Base-by-base conservation (phyloP, 331 rosid species). In the Erythrophleum ivorense region DNA sequence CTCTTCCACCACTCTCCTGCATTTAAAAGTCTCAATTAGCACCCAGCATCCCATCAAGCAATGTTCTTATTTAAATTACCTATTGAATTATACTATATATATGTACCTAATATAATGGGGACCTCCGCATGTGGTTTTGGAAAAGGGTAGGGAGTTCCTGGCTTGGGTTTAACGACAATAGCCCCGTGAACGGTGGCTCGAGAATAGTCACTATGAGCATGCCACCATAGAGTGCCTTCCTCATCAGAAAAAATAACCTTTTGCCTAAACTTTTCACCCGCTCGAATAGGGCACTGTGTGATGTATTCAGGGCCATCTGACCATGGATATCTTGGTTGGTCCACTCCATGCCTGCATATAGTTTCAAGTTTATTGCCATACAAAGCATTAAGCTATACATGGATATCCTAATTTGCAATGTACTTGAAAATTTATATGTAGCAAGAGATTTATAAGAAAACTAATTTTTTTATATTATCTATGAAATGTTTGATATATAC, bases 341-440 rank as follows among this genome's bases (percentile, higher is more conserved):
- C 67, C 13, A 85, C 88, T 67, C 88, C 88, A 82, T 85, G 88
- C 88, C 88, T 78, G 19, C 46, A 65, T 13, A 9, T 65, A 38
- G 4, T 24, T 24, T 24, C 29, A 24, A 24, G 29, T 24, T 24
- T 24, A 24, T 24, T 24, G 29, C 29, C 29, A 24, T 24, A 24
- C 29, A 24, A 24, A 24, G 29, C 29, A 24, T 24, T 24, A 24
- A 24, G 29, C 29, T 24, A 24, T 24, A 24, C 29, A 24, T 24
- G 29, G 29, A 24, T 24, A 24, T 24, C 29, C 29, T 24, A 24
- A 24, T 24, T 24, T 24, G 29, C 29, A 24, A 24, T 24, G 0
- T 24, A 24, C 29, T 24, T 24, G 1, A 24, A 24, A 24, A 24
- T 24, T 24, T 24, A 24, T 24, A 24, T 1, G 29, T 24, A 24